Evolutionary conservation across 2,329 filamentous ascomycete species (phyloP), one percentile per base, ranked within the genome.

Genomic region (Aspergillus sergii): DNA sequence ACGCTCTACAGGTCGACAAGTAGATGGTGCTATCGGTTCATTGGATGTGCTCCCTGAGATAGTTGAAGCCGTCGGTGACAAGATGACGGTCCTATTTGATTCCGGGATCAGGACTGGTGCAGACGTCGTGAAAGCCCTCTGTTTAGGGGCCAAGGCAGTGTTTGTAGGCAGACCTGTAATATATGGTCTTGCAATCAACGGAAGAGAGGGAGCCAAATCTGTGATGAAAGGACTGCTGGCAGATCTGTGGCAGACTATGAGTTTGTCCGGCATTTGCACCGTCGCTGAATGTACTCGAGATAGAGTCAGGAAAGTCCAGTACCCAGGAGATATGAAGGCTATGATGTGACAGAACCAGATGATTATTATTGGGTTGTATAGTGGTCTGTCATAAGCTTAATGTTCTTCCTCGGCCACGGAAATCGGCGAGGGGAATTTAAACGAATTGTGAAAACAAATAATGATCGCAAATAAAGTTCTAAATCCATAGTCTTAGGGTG

Each of bases 1-100:
- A 56, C 45, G 39, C 51, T 39, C 16, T 23, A 46, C 56, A 77
- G 77, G 78, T 34, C 74, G 83, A 46, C 83, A 85, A 66, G 72
- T 83, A 16, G 84, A 85, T 68, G 83, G 83, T 5, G 83, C 81
- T 1, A 81, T 84, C 32, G 81, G 80, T 9, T 82, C 79, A 55
- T 71, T 85, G 54, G 81, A 86, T 74, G 72, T 88, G 72, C 76
- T 90, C 54, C 83, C 86, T 0, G 82, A 87, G 67, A 86, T 90
- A 64, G 84, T 86, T 64, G 85, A 88, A 4, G 86, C 86, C 0
- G 88, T 88, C 0, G 86, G 79, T 32, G 75, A 78, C 53, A 75
- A 75, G 59, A 64, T 79, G 66, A 81, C 79, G 1, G 75, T 85
- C 2, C 75, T 85, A 10, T 85, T 86, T 60, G 84, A 86, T 68